A percentile compares a stretch with the other conserved stretches of the same genome.
phyloP scores from a whole-genome alignment of 345 rosid species.

The Sonneratia alba region DNA sequence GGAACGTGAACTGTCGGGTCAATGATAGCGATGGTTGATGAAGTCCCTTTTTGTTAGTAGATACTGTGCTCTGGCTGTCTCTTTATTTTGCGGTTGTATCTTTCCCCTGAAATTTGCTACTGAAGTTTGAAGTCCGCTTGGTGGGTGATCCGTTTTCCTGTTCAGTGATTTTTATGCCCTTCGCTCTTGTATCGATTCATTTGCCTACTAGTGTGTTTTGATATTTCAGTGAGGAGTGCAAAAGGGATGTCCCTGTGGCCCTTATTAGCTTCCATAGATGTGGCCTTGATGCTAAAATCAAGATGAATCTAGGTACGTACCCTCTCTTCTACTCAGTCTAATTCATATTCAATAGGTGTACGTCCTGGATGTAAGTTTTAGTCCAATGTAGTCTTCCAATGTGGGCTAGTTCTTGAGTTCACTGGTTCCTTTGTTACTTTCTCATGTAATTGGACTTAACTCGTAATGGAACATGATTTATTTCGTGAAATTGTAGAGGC shows the following conservation, averaged over 20 bases:
- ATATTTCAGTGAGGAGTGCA: conserved; percentile 63
- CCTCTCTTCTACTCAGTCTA: not conserved
- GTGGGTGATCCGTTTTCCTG: not conserved
- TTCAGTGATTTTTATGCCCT: not conserved
- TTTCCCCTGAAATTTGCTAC: too few relatives aligned
- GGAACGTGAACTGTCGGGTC: not conserved
- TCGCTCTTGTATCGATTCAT: not conserved
- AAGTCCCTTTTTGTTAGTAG: too few relatives aligned
- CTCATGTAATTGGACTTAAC: not conserved
- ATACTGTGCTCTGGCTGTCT: too few relatives aligned
- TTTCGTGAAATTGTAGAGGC: conserved; percentile 32
- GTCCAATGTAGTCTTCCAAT: not conserved
- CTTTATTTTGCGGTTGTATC: too few relatives aligned
- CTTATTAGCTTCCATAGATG: conserved; percentile 72
- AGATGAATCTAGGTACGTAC: conserved; percentile 51
- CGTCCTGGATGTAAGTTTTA: not conserved
- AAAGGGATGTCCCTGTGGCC: conserved; percentile 62
- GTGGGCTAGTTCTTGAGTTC: not conserved
- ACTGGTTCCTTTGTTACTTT: not conserved
- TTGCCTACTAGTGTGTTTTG: not conserved
- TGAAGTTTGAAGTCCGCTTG: not conserved
- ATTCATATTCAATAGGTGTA: not conserved
- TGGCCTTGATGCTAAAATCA: conserved; percentile 81
- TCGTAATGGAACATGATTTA: not conserved
- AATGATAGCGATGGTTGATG: not conserved